Percentiles rank a stretch among this genome's conserved stretches.
Conservation (phyloP, 257 asterid species). For the Eucommia ulmoides region DNA sequence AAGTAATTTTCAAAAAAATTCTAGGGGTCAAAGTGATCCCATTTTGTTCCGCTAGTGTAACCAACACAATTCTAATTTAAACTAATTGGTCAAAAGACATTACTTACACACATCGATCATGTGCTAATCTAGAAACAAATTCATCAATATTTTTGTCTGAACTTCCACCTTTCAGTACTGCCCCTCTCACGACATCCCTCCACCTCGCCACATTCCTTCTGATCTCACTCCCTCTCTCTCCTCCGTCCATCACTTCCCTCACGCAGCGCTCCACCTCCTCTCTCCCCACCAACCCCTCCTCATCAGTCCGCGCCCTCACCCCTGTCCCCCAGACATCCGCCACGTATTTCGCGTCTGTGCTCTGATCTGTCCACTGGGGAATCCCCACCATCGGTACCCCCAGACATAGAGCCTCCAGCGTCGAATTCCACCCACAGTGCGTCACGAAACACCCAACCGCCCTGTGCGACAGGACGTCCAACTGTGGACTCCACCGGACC, state of each 20-base stretch:
- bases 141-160: constrained; percentile 24
- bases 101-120: too few species aligned
- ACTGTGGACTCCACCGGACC: constrained; percentile 20
- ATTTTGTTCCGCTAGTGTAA: background rate
- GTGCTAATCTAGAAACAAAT: too few species aligned
- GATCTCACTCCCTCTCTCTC: constrained; percentile 18
- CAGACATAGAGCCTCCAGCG: constrained; percentile 23
- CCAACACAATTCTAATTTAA: background rate
- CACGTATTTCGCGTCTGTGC: constrained; percentile 27
- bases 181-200: constrained; percentile 20
- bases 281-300: constrained; percentile 19
- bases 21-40: background rate
- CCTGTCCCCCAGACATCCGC: constrained; percentile 32
- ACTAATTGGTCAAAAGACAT: too few species aligned
- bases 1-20: background rate
- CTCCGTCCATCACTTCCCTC: constrained; percentile 16
- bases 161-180: constrained; percentile 27
- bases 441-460: constrained; percentile 41
- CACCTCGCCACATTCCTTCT: constrained; percentile 20
- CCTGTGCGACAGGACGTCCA: constrained; percentile 14
- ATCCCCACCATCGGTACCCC: constrained; percentile 32
- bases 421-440: too few species aligned
- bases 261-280: constrained; percentile 17
- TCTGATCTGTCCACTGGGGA: constrained; percentile 38
- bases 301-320: constrained; percentile 17